A percentile compares a stretch with the other conserved stretches of the same genome.
These are phyloP conservation scores for Zymoseptoria tritici DNA, from an alignment of 2,329 filamentous ascomycete species.

Conservation along the genomic window DNA sequence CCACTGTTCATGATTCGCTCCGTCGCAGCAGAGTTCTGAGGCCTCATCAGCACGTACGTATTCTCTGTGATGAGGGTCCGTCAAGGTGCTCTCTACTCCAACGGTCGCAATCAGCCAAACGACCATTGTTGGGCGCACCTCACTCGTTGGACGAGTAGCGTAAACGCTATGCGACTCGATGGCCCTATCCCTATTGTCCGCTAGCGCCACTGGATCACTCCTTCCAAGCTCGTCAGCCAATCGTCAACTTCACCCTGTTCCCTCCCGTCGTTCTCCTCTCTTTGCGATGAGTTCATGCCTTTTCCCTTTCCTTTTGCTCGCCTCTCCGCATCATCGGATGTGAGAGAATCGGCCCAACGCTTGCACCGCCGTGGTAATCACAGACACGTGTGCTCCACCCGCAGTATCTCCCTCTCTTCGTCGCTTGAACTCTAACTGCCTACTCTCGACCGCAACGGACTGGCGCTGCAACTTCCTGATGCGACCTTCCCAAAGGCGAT, in stretches of 20 bases:
- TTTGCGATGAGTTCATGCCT: neutral
- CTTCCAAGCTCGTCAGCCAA: neutral
- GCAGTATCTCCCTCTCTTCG: neutral
- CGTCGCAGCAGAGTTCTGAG: too few relatives aligned
- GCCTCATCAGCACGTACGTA: too few relatives aligned
- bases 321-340: neutral
- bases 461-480: conserved; percentile 17
- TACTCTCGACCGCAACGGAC: conserved; percentile 9
- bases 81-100: too few relatives aligned
- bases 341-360: neutral
- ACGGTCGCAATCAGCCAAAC: neutral
- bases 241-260: neutral
- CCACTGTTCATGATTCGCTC: too few relatives aligned
- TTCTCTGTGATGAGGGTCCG: too few relatives aligned
- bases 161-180: neutral
- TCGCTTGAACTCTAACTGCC: conserved; percentile 9
- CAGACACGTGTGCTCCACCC: neutral
- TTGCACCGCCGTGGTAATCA: neutral
- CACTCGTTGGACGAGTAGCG: neutral
- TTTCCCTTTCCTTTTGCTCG: neutral
- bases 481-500: conserved; percentile 7
- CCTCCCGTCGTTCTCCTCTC: too few relatives aligned
- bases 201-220: neutral
- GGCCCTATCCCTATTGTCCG: neutral
- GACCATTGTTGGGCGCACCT: neutral